Evolutionary conservation across 345 rosid species (phyloP).

Genomic region (Ceriops tagal): DNA sequence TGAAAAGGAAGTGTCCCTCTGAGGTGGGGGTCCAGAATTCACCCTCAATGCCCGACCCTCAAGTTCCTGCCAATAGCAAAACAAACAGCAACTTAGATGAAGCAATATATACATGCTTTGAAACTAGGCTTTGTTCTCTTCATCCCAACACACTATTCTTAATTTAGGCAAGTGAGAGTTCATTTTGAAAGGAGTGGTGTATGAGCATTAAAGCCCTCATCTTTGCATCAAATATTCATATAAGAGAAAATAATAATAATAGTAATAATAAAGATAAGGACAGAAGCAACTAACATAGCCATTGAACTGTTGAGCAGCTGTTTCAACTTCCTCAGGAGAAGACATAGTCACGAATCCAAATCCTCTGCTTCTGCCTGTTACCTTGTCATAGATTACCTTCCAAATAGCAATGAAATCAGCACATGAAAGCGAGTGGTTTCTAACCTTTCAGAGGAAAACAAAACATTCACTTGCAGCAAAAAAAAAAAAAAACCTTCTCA

Average conservation of each 20-base stretch:
- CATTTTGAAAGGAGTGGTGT: too few relatives aligned
- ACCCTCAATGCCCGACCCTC: conserved; percentile 91
- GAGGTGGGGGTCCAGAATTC: conserved; percentile 76
- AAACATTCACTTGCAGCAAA: neutral
- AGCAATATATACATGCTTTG: neutral
- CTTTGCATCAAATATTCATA: too few relatives aligned
- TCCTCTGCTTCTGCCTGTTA: conserved; percentile 94
- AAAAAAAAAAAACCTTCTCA: neutral
- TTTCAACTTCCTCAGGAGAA: conserved; percentile 58
- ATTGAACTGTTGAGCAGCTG: conserved; percentile 78
- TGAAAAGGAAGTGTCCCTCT: conserved; percentile 42
- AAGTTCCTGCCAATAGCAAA: conserved; percentile 53
- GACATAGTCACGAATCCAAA: conserved; percentile 98
- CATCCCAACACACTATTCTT: too few relatives aligned
- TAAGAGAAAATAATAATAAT: too few relatives aligned
- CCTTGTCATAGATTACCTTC: conserved; percentile 91
- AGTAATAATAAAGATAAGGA: too few relatives aligned
- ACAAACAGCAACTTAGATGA: neutral
- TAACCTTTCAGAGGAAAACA: neutral
- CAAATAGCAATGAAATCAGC: conserved; percentile 24
- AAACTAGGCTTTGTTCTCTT: too few relatives aligned
- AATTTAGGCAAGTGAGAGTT: too few relatives aligned
- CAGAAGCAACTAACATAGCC: conserved; percentile 63
- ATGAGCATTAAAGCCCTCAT: too few relatives aligned
- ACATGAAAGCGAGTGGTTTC: neutral